Evolutionary conservation across 2,329 filamentous ascomycete species (phyloP).

Genomic region (Sordariomycetes sp.): DNA sequence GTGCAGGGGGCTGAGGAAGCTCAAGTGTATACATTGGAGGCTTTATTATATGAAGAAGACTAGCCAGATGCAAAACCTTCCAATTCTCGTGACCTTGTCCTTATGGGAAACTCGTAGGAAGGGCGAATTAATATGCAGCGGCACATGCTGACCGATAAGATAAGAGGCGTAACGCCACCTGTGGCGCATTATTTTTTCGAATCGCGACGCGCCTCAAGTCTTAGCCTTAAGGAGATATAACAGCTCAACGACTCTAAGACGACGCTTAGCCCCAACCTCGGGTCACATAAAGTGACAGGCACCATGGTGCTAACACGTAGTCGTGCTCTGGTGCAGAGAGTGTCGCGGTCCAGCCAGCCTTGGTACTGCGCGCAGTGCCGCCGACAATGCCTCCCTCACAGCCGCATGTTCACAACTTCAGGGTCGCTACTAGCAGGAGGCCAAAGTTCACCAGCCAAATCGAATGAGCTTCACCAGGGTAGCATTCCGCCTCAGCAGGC

Average conservation of each 20-base stretch:
- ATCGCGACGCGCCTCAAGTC: no score
- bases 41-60: no score
- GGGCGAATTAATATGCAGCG: background rate
- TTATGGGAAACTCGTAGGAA: no score
- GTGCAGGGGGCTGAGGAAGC: no score
- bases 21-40: no score
- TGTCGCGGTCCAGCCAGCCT: background rate
- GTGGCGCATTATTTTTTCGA: no score
- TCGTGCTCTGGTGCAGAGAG: background rate
- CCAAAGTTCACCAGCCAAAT: background rate
- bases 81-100: no score
- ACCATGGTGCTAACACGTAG: no score
- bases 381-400: background rate
- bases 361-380: conserved; percentile 1
- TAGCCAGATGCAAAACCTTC: no score
- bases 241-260: no score
- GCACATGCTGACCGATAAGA: background rate
- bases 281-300: background rate
- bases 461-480: background rate
- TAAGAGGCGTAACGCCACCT: background rate
- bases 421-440: background rate
- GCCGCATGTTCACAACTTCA: conserved; percentile 1
- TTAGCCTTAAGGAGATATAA: no score
- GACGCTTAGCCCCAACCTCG: no score
- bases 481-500: background rate